A percentile compares a stretch with the other conserved stretches of the same genome.
Evolutionary conservation across 2,329 filamentous ascomycete species (phyloP).

Genomic region (Trichoderma arundinaceum): DNA sequence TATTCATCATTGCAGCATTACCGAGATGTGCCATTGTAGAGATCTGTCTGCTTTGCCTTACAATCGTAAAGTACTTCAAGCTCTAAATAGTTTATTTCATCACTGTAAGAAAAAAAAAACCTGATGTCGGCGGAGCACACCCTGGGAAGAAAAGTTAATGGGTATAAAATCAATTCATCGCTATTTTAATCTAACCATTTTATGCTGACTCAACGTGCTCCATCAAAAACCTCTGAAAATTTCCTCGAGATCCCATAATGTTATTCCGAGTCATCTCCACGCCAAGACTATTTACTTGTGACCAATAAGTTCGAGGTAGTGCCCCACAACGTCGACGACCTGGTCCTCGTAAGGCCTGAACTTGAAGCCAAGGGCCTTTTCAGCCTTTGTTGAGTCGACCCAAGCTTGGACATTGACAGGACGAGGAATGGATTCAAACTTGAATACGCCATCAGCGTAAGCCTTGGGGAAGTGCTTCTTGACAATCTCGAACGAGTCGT

Average conservation of each 20-base stretch:
- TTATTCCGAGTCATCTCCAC: too few species aligned
- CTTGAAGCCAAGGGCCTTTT: constrained; percentile 43
- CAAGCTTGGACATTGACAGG: neutral
- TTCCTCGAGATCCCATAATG: neutral
- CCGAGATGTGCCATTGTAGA: too few species aligned
- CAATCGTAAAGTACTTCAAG: neutral
- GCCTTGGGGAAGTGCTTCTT: constrained; percentile 30
- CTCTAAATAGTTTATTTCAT: neutral
- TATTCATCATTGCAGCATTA: neutral
- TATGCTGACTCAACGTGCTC: neutral
- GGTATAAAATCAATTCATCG: neutral
- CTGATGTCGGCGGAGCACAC: too few species aligned
- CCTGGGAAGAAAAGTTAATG: neutral
- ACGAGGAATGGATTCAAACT: constrained; percentile 26
- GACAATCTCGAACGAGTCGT: constrained; percentile 21
- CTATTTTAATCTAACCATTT: neutral
- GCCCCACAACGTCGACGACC: constrained; percentile 43
- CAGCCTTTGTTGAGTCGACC: constrained; percentile 41
- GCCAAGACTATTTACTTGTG: neutral
- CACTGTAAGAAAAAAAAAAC: too few species aligned
- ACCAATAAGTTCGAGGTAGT: constrained; percentile 43
- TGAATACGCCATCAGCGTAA: constrained; percentile 28
- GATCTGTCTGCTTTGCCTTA: too few species aligned
- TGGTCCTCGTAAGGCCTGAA: constrained; percentile 45
- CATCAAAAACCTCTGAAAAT: neutral